These are phyloP conservation scores for Debaryomyces sp. DNA, from an alignment of 1,139 yeast species.

Conservation along the genomic window DNA sequence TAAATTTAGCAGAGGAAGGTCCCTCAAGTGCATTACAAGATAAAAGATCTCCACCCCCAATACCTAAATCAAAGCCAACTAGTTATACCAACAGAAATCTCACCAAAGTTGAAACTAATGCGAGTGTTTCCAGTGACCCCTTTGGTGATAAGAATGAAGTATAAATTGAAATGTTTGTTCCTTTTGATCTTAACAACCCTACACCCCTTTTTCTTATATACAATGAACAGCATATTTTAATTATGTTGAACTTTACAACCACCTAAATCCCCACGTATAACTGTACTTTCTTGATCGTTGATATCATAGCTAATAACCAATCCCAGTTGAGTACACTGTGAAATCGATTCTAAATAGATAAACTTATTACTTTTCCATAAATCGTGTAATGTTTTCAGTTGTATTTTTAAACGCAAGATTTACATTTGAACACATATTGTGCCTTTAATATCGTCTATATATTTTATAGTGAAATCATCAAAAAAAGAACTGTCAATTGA, in stretches of 20 bases:
- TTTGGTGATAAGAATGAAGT: slow-evolving; percentile 68
- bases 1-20: slow-evolving; percentile 13
- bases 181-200: neutral
- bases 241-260: neutral
- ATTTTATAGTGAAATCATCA: no score
- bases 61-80: slow-evolving; percentile 26
- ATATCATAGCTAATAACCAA: neutral
- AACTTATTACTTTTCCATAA: neutral
- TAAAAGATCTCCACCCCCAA: slow-evolving; percentile 34
- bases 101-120: slow-evolving; percentile 27
- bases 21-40: slow-evolving; percentile 3
- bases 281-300: neutral
- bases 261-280: neutral
- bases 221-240: neutral
- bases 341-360: neutral
- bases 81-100: slow-evolving; percentile 13
- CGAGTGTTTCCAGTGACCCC: slow-evolving; percentile 55
- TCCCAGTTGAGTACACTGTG: neutral
- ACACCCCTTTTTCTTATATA: neutral
- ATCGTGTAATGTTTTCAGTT: neutral
- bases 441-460: no score
- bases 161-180: neutral
- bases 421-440: no score
- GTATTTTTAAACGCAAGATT: neutral
- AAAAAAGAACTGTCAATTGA: no score